Percentiles rank a stretch among this genome's conserved stretches.
Conservation (phyloP, 306 rosid genomes). For the Comarum palustre region DNA sequence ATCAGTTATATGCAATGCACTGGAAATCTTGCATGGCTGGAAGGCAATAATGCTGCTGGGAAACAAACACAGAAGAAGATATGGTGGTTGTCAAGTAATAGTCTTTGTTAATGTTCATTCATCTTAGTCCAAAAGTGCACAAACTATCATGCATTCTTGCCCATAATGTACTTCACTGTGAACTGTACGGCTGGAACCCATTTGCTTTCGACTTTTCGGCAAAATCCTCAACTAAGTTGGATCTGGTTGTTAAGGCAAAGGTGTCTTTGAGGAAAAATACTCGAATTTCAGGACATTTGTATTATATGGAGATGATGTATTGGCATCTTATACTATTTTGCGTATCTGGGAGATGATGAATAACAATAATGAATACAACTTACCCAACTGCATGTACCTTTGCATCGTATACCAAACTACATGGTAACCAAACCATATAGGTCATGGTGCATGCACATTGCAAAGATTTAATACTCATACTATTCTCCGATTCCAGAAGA, state of each 20-base stretch:
- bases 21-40: background rate
- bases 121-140: background rate
- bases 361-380: background rate
- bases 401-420: background rate
- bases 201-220: background rate
- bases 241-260: conserved; percentile 5
- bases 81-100: conserved; percentile 8
- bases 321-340: conserved; percentile 15
- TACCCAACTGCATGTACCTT: conserved; percentile 1
- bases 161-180: background rate
- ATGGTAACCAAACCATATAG: background rate
- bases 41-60: background rate
- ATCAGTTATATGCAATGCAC: conserved; percentile 4
- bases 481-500: background rate
- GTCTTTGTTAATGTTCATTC: background rate
- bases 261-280: background rate
- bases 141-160: conserved; percentile 1
- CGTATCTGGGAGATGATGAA: background rate
- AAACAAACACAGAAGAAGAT: conserved; percentile 5
- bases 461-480: background rate
- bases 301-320: background rate
- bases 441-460: background rate
- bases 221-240: background rate
- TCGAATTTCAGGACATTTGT: background rate
- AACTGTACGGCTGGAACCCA: conserved; percentile 10